These are phyloP conservation scores for Botrytis elliptica DNA, from an alignment of 2,329 filamentous ascomycete genomes.

Conservation along the genomic window DNA sequence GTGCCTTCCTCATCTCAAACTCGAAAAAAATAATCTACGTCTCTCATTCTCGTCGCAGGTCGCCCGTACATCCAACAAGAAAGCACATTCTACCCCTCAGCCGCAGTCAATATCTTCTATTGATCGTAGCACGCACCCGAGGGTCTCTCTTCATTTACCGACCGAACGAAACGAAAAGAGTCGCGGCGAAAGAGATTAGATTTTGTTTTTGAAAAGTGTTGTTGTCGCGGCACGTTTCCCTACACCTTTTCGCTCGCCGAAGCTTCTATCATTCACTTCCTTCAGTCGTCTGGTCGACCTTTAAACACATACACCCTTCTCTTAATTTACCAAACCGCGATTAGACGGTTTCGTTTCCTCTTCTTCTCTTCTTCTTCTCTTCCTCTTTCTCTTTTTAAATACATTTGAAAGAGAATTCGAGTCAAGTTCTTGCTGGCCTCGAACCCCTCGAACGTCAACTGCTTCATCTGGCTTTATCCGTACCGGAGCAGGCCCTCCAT, in stretches of 20 bases:
- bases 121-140: constrained; percentile 4
- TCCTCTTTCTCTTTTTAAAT: background rate
- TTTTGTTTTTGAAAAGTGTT: constrained; percentile 9
- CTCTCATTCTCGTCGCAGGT: constrained; percentile 25
- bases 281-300: background rate
- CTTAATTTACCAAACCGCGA: constrained; percentile 8
- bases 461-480: constrained; percentile 38
- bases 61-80: constrained; percentile 7
- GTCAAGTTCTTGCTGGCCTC: constrained; percentile 40
- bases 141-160: background rate
- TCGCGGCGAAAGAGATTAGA: background rate
- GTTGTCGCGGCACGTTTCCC: background rate
- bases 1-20: constrained; percentile 19
- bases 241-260: background rate
- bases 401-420: background rate
- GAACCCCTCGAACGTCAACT: constrained; percentile 39
- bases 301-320: background rate
- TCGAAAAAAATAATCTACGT: constrained; percentile 12
- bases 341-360: background rate
- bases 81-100: background rate
- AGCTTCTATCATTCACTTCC: background rate
- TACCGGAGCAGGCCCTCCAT: constrained; percentile 39
- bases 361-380: background rate
- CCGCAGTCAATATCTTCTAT: background rate
- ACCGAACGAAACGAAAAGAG: constrained; percentile 4